Base-by-base conservation (phyloP, 345 rosid species). In the Moringa oleifera region DNA sequence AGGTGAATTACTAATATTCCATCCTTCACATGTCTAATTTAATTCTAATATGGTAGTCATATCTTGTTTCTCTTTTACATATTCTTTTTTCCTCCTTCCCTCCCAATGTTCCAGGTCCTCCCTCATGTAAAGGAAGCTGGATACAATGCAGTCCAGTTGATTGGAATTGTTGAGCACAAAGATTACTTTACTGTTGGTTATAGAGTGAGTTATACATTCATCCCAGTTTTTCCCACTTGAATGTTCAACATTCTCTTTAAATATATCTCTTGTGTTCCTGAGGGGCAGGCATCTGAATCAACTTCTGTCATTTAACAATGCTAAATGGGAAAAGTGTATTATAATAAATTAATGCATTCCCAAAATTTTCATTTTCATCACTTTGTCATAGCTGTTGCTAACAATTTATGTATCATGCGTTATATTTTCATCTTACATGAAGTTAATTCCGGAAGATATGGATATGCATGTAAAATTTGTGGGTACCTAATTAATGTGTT, bases 151-250 rank as follows among this genome's bases (percentile, higher is more conserved):
- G 81, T 93, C 70, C 96, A 93, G 81, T 75, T 93, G 74, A 78
- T 93, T 76, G 98, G 97, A 64, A 81, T 86, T 51, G 78, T 83
- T 59, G 98, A 93, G 84, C 98, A 93, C 80, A 93, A 88, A 78
- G 98, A 90, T 73, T 93, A 93, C 70, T 88, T 80, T 70, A 88
- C 92, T 59, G 89, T 81, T 72, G 98, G 98, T 51, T 93, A 93
- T 68, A 85, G 89, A 79, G 98, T 93, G 72, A 79, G 97, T 71
- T 53, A 47, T 19, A 23, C 55, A 53, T 51, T 68, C 19, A 47
- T 64, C 45, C 46, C 33, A 12, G 23, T 19, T 53, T 72, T 18
- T 31, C 18, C 25, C 57, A 63, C 22, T 21, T 60, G 6, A 41
- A 41, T 41, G 23, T 12, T 53, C 3, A 20, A 53, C 11, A n/a